Evolutionary conservation across 768 basidiomycete genomes (phyloP).

Genomic region (Amanita muscaria): DNA sequence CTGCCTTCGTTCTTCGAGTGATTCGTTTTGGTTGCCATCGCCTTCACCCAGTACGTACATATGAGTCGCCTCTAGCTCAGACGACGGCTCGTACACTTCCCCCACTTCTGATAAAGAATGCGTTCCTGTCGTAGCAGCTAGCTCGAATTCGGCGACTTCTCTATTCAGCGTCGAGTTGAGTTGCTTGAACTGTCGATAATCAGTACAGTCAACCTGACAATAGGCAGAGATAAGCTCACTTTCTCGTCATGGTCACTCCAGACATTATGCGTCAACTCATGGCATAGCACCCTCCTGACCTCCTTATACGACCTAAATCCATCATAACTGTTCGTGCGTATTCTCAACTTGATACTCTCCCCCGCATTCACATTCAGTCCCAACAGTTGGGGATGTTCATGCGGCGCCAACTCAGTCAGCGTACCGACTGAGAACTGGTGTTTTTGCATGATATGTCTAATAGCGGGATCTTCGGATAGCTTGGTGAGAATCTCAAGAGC

Average conservation of each 20-base stretch:
- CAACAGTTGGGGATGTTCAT: too few relatives aligned
- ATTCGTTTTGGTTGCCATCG: conserved; percentile 25
- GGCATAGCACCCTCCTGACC: conserved; percentile 60
- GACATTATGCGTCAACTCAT: conserved; percentile 71
- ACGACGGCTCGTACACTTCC: conserved; percentile 44
- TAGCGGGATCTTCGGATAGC: conserved; percentile 63
- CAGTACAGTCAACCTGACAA: neutral
- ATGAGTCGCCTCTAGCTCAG: conserved; percentile 45
- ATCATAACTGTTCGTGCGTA: conserved; percentile 64
- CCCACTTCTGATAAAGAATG: conserved; percentile 35
- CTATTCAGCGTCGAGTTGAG: conserved; percentile 67
- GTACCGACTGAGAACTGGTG: conserved; percentile 62
- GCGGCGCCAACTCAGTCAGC: conserved; percentile 72
- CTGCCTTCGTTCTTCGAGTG: conserved; percentile 47
- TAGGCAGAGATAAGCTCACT: too few relatives aligned
- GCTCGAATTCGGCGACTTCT: conserved; percentile 65
- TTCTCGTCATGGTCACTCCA: conserved; percentile 68
- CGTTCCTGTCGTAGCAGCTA: conserved; percentile 39
- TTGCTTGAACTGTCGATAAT: conserved; percentile 51
- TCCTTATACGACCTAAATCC: conserved; percentile 63
- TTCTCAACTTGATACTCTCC: conserved; percentile 53
- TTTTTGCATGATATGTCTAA: conserved; percentile 59
- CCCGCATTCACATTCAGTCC: conserved; percentile 58
- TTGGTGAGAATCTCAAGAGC: conserved; percentile 47
- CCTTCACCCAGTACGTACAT: conserved; percentile 48